Base-by-base conservation (phyloP, 2,329 filamentous ascomycete species). In the Cladophialophora chaetospira region DNA sequence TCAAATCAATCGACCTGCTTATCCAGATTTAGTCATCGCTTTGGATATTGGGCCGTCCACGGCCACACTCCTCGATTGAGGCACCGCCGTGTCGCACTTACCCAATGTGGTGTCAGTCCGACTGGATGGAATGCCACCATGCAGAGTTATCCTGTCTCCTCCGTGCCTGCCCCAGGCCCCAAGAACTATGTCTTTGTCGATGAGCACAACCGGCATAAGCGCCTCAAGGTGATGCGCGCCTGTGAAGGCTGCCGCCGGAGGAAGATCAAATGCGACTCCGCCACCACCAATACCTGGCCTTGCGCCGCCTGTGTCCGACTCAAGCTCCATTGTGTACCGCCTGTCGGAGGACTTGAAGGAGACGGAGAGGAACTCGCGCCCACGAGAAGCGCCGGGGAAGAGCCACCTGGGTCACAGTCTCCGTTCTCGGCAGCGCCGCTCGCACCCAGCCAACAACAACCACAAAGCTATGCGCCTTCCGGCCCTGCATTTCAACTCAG, bases 221-320 rank as follows among this genome's bases (percentile, higher is more conserved):
- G 93, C 67, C 79, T 97, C 62, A 97, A 97, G 82, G 93, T 97
- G 50, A 97, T 96, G 91, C 87, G 94, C 78, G 94, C 93, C 55
- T 97, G 93, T 73, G 93, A 97, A 76, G 93, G 93, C 59, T 97
- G 93, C 71, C 84, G 93, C 61, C 87, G 91, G 74, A 85, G 93
- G 69, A 99, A 99, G 75, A 99, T 99, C 71, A 96, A 96, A 73
- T 99, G 93, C 76, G 94, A 97, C 77, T 91, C 93, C 50, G 93
- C 93, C 17, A 96, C 93, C 11, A 97, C 92, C 36, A 97, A 97
- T 72, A 91, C 91, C 33, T 97, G 94, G 93, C 94, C 94, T 25
- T 97, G 93, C 73, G 94, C 92, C 36, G 91, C 94, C 31, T 99
- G 93, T 72, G 88, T 91, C 61, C 85, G 93, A 46, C 79, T 97